Evolutionary conservation across 345 rosid species (phyloP), one percentile per base, ranked within the genome.

Genomic region (Syzygium aqueum): DNA sequence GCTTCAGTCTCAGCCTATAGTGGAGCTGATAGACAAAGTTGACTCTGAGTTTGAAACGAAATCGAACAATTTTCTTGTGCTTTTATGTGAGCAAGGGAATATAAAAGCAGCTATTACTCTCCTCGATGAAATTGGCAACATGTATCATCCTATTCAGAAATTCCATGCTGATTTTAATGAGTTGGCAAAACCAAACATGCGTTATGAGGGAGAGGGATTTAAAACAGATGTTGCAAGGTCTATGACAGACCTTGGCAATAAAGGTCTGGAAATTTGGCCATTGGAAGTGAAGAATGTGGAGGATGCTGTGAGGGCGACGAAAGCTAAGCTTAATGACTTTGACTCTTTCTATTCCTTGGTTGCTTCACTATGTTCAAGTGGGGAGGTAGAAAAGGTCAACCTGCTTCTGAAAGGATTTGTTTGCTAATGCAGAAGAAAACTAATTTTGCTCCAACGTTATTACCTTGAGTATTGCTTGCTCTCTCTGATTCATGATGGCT

Each of bases 11-110:
- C 85, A 90, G 89, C 90, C 95, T 63, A 92, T 92, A 85, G 83
- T 92, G 88, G 94, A 93, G 90, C 86, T 95, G 88, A 91, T 95
- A 87, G 92, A 91, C 77, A 93, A 84, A 86, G 91, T 93, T 82
- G 90, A 92, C 84, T 54, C 92, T 54, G 94, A 92, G 90, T 92
- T 91, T 83, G 97, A 93, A 88, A 90, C 91, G 2, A 95, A 93
- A 82, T 91, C 95, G 13, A 53, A 87, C 87, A 89, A 86, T 89
- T 90, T 95, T 90, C 95, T 95, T 51, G 84, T 59, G 28, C 85
- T 77, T 87, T 89, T 97, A 87, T 96, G 95, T 86, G 98, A 96
- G 85, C 95, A 92, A 85, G 99, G 97, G 88, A 95, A 95, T 37
- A 87, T 97, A 82, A 88, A 85, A 85, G 96, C 92, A 90, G 97